Conservation (phyloP, 177 flowering plant species). For the Tripterygium wilfordii region DNA sequence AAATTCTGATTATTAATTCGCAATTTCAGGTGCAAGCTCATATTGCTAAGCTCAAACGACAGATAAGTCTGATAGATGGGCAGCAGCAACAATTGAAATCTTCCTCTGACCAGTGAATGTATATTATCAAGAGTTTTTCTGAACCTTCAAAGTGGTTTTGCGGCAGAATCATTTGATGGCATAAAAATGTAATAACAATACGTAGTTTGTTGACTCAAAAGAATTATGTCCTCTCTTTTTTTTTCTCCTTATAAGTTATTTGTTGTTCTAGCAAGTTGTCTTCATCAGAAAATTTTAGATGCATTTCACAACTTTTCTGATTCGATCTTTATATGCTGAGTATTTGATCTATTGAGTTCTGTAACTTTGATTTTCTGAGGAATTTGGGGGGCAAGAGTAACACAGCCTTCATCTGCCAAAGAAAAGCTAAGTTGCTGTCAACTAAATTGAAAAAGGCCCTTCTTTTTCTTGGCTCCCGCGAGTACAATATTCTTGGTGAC, state of each 20-base stretch:
- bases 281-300: too few species aligned
- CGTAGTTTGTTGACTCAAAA: background rate
- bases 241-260: conserved; percentile 1
- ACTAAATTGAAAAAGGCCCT: conserved; percentile 7
- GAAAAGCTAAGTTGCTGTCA: conserved; percentile 33
- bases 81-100: conserved; percentile 21
- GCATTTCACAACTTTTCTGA: too few species aligned
- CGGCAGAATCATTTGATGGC: conserved; percentile 3
- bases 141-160: conserved; percentile 2
- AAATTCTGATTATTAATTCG: background rate
- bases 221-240: conserved; percentile 1
- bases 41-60: conserved; percentile 33
- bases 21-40: conserved; percentile 37
- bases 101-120: conserved; percentile 20
- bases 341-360: too few species aligned
- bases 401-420: conserved; percentile 63
- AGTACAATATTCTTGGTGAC: background rate
- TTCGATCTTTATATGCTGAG: too few species aligned
- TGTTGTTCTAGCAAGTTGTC: conserved; percentile 1
- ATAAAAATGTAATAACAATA: conserved; percentile 2
- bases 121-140: background rate
- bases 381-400: conserved; percentile 47
- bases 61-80: conserved; percentile 32
- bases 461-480: conserved; percentile 1
- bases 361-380: conserved; percentile 18